Conservation (phyloP, 306 rosid species). For the Vigna trinervia region DNA sequence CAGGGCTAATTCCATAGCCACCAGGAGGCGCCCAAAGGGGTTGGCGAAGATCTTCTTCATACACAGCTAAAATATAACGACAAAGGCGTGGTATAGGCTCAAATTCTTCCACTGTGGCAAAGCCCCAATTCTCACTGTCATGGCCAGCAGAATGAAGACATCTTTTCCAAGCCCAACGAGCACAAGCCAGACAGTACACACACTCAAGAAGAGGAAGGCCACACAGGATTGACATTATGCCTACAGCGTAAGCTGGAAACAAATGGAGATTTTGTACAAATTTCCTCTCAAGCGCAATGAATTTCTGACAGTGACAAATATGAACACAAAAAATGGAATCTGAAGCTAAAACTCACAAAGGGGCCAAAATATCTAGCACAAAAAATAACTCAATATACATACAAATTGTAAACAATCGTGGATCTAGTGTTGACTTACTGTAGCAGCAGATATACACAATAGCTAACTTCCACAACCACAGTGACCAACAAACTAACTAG, state of each 20-base stretch:
- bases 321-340: conserved; percentile 8
- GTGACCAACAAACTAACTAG: conserved; percentile 25
- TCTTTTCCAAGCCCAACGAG: conserved; percentile 95
- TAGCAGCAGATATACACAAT: conserved; percentile 8
- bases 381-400: conserved; percentile 6
- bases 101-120: conserved; percentile 76
- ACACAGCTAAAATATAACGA: conserved; percentile 82
- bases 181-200: conserved; percentile 87
- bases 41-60: conserved; percentile 81
- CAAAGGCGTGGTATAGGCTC: conserved; percentile 92
- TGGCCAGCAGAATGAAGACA: conserved; percentile 96
- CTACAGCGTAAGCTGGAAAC: conserved; percentile 34
- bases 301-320: conserved; percentile 5
- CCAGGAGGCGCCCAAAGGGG: conserved; percentile 86
- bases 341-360: conserved; percentile 2
- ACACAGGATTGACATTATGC: conserved; percentile 77
- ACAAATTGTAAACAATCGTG: neutral
- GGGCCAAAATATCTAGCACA: conserved; percentile 1
- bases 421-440: conserved; percentile 15
- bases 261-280: conserved; percentile 31
- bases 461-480: neutral
- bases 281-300: conserved; percentile 13
- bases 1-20: conserved; percentile 89
- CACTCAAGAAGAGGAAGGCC: conserved; percentile 89
- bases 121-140: conserved; percentile 95